Percentiles rank a stretch among this genome's conserved stretches.
Conservation (phyloP, 345 rosid species). For the Noccaea caerulescens region DNA sequence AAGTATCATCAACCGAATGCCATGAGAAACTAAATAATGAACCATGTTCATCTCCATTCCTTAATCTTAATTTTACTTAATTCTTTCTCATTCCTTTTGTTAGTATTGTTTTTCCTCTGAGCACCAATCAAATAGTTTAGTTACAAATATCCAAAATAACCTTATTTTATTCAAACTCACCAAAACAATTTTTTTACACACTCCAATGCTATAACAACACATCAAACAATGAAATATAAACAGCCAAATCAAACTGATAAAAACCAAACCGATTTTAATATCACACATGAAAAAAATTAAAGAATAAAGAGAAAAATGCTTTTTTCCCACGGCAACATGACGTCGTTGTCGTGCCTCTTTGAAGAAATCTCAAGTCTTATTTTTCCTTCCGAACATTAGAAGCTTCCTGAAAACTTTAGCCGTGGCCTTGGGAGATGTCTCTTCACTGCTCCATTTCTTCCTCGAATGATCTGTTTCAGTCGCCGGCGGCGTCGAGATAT, state of each 20-base stretch:
- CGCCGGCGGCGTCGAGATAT: constrained; percentile 69
- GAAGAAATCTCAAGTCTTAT: constrained; percentile 16
- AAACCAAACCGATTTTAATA: background rate
- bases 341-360: constrained; percentile 6
- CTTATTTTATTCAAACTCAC: constrained; percentile 25
- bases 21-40: background rate
- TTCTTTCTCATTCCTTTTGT: background rate
- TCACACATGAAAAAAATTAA: constrained; percentile 28
- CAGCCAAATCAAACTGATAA: constrained; percentile 30
- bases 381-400: constrained; percentile 79
- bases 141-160: background rate
- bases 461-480: constrained; percentile 59
- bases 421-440: constrained; percentile 65
- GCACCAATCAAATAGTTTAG: constrained; percentile 8
- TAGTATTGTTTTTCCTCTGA: background rate
- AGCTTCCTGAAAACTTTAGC: constrained; percentile 89
- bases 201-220: constrained; percentile 27
- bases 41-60: background rate
- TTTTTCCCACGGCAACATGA: background rate
- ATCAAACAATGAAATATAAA: constrained; percentile 18
- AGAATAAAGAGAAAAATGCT: background rate
- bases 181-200: constrained; percentile 22
- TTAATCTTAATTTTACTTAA: background rate
- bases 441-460: constrained; percentile 88
- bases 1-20: constrained; percentile 27